phyloP scores from a whole-genome alignment of 108 stramenopile genomes.

The Seminavis robusta region DNA sequence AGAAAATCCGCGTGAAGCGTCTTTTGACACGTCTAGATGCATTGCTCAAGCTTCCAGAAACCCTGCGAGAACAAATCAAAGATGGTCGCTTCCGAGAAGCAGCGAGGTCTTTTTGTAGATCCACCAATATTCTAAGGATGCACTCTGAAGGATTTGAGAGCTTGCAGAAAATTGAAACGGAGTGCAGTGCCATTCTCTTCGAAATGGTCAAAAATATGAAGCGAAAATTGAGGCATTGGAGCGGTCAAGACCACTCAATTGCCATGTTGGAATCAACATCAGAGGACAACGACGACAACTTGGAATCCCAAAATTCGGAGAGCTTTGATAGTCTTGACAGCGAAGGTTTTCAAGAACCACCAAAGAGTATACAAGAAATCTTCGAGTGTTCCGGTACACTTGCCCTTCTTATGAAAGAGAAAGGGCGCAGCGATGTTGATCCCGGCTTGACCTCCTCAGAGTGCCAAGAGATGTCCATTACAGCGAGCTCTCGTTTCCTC shows the following conservation, averaged over 20 bases:
- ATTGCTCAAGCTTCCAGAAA: conserved; percentile 69
- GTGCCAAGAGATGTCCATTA: conserved; percentile 58
- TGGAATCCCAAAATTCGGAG: neutral
- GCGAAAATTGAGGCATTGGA: conserved; percentile 64
- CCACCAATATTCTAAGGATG: conserved; percentile 64
- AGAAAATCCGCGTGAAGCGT: conserved; percentile 77
- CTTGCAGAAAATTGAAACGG: conserved; percentile 72
- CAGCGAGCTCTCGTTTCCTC: conserved; percentile 50
- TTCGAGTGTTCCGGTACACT: conserved; percentile 82
- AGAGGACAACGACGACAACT: conserved; percentile 4
- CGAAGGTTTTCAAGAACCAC: conserved; percentile 28
- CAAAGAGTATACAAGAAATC: conserved; percentile 65
- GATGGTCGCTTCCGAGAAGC: conserved; percentile 59
- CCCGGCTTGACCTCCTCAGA: conserved; percentile 19
- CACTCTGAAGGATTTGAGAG: conserved; percentile 83
- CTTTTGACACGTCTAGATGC: conserved; percentile 74
- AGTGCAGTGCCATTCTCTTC: conserved; percentile 61
- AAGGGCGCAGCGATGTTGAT: conserved; percentile 4
- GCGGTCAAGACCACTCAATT: conserved; percentile 30
- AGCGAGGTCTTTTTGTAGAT: conserved; percentile 49
- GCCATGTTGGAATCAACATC: neutral
- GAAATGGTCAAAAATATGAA: conserved; percentile 38
- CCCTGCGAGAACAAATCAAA: conserved; percentile 46
- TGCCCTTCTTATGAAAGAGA: conserved; percentile 36
- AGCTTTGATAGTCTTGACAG: too few relatives aligned